Conservation (phyloP, 768 basidiomycete genomes). For the Paxillus ammoniavirescens region DNA sequence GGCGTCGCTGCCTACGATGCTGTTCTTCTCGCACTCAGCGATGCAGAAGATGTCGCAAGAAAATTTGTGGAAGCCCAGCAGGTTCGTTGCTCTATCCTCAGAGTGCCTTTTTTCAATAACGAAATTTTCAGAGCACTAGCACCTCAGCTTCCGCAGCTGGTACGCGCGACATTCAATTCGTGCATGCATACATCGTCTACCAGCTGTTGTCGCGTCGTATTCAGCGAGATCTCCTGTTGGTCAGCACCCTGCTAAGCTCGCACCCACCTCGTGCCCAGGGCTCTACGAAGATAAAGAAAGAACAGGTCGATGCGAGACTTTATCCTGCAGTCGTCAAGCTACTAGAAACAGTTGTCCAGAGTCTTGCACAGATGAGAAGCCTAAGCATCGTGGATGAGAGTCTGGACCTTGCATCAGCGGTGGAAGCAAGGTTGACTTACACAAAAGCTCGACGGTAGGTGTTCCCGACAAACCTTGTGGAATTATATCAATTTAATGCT, state of each 20-base stretch:
- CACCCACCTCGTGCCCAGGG: conserved; percentile 31
- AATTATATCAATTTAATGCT: conserved; percentile 1
- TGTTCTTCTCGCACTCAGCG: conserved; percentile 79
- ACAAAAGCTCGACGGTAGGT: conserved; percentile 71
- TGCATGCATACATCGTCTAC: conserved; percentile 85
- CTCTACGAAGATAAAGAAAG: conserved; percentile 34
- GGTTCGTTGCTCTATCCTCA: conserved; percentile 38
- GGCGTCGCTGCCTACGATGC: conserved; percentile 87
- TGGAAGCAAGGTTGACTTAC: conserved; percentile 73
- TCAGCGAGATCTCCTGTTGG: conserved; percentile 82
- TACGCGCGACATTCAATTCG: conserved; percentile 74
- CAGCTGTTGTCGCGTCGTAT: conserved; percentile 86
- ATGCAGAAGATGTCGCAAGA: conserved; percentile 83
- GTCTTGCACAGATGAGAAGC: conserved; percentile 78
- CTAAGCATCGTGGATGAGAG: conserved; percentile 87
- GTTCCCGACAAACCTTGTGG: conserved; percentile 2
- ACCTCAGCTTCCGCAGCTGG: conserved; percentile 40
- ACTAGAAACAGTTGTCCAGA: conserved; percentile 83
- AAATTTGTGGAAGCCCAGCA: conserved; percentile 84
- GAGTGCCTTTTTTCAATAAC: not conserved
- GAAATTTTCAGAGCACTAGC: conserved; percentile 38
- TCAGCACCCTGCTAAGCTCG: conserved; percentile 57
- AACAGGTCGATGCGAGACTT: conserved; percentile 66
- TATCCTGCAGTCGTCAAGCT: conserved; percentile 88
- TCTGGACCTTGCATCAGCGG: conserved; percentile 73